Evolutionary conservation across 177 flowering plant species (phyloP), one percentile per base, ranked within the genome.

Genomic region (Telopea speciosissima): DNA sequence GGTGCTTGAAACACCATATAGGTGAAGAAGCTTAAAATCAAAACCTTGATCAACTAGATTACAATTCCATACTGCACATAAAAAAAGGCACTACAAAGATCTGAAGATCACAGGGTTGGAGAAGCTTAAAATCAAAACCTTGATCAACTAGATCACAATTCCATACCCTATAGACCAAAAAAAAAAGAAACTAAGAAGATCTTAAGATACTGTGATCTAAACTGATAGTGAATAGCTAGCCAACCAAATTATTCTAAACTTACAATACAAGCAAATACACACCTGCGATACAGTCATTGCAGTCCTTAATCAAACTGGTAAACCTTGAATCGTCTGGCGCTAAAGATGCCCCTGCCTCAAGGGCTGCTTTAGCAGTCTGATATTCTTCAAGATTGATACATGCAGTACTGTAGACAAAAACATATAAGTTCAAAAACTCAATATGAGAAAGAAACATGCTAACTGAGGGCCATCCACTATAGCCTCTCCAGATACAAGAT

Each of bases 301-400:
- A 95, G 76, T 92, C 96, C 74, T 85, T 81, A 66, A 95, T 90
- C 74, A 90, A 75, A 24, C 80, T 84, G 17, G 82, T 78, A 73
- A 91, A 92, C 81, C 97, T 85, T 23, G 84, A 70, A 70, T 91
- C 92, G 33, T 73, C 88, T 22, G 86, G 81, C 4, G 87, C 83
- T 72, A 95, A 77, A 70, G 89, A 33, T 77, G 89, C 87, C 74
- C 97, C 99, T 36, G 68, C 70, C 79, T 87, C 91, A 68, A 95
- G 72, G 22, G 99, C 90, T 23, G 80, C 78, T 79, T 89, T 95
- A 1, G 97, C 97, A 68, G 97, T 92, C 66, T 91, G 84, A 76
- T 86, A 95, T 66, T 95, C 99, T 79, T 92, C 97, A 70, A 95
- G 93, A 79, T 87, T 86, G 26, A 92, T 67, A 71, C 97, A 91